Percentiles rank a stretch among this genome's conserved stretches.
These are phyloP conservation scores for Spongispora temasekensis DNA, from an alignment of 1,284 basidiomycete genomes.

Conservation along the genomic window DNA sequence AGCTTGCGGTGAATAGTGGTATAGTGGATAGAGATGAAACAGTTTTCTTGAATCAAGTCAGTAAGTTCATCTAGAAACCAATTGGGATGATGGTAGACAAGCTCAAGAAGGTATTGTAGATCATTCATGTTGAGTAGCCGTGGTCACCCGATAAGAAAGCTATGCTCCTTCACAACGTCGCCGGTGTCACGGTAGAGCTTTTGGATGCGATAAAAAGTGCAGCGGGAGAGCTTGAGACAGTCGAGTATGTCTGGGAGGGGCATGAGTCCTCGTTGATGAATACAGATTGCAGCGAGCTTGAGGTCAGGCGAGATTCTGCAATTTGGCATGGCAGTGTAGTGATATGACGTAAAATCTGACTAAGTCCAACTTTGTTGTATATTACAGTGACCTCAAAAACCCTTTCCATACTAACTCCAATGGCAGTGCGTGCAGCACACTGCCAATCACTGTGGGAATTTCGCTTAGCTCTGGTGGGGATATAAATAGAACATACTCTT, in stretches of 20 bases:
- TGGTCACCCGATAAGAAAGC: neutral
- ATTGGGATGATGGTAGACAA: too few relatives aligned
- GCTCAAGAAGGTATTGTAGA: neutral
- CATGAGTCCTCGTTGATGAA: neutral
- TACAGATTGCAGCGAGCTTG: neutral
- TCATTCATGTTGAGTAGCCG: neutral
- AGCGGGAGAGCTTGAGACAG: neutral
- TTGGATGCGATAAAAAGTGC: neutral
- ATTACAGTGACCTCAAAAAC: too few relatives aligned
- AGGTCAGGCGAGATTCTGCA: neutral
- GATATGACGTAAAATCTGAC: too few relatives aligned
- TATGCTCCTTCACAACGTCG: neutral
- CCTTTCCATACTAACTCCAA: too few relatives aligned
- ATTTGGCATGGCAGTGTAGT: neutral
- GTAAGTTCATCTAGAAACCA: neutral
- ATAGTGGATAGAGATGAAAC: neutral
- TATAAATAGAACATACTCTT: too few relatives aligned
- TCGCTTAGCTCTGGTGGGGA: too few relatives aligned
- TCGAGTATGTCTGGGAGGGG: neutral
- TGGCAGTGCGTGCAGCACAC: too few relatives aligned
- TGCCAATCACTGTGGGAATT: too few relatives aligned
- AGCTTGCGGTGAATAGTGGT: neutral
- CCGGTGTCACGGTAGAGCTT: neutral
- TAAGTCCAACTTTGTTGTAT: too few relatives aligned
- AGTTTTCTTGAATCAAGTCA: neutral